Percentiles rank a stretch among this genome's conserved stretches.
Conservation (phyloP, 2,329 filamentous ascomycete species). For the Epichloe sylvatica region DNA sequence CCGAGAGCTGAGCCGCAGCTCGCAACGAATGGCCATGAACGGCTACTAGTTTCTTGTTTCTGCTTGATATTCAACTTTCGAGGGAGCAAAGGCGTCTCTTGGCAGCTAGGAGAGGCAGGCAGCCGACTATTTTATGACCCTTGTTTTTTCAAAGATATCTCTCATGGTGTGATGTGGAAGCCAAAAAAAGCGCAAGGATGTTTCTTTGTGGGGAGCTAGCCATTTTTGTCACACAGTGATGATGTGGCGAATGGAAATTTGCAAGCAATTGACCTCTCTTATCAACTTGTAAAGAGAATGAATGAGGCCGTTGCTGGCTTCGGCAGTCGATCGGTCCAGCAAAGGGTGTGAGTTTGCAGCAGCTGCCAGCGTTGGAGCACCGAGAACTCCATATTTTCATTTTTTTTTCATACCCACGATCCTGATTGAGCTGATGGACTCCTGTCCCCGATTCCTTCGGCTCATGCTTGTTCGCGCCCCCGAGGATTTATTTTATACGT, state of each 20-base stretch:
- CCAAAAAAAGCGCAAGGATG: constrained; percentile 9
- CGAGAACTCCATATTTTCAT: background rate
- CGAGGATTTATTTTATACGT: constrained; percentile 13
- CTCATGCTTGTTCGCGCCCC: constrained; percentile 1
- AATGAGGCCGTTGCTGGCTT: constrained; percentile 7
- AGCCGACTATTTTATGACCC: constrained; percentile 13
- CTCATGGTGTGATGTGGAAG: constrained; percentile 17
- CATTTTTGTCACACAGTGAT: constrained; percentile 9
- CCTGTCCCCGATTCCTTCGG: background rate
- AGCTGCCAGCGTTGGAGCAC: background rate
- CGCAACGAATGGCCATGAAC: constrained; percentile 97
- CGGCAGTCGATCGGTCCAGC: background rate
- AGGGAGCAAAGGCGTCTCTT: constrained; percentile 22
- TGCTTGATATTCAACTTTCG: constrained; percentile 18
- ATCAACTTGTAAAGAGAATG: constrained; percentile 8
- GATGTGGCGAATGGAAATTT: constrained; percentile 6
- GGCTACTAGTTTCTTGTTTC: constrained; percentile 56
- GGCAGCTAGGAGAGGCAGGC: constrained; percentile 11
- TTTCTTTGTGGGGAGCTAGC: constrained; percentile 10
- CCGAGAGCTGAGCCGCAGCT: constrained; percentile 89
- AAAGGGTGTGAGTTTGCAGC: background rate
- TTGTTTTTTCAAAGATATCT: constrained; percentile 12
- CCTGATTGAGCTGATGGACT: background rate
- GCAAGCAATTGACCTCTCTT: constrained; percentile 9
- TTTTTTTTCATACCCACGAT: background rate